Conservation (phyloP, 2,329 filamentous ascomycete genomes). For the Monilinia polystroma region DNA sequence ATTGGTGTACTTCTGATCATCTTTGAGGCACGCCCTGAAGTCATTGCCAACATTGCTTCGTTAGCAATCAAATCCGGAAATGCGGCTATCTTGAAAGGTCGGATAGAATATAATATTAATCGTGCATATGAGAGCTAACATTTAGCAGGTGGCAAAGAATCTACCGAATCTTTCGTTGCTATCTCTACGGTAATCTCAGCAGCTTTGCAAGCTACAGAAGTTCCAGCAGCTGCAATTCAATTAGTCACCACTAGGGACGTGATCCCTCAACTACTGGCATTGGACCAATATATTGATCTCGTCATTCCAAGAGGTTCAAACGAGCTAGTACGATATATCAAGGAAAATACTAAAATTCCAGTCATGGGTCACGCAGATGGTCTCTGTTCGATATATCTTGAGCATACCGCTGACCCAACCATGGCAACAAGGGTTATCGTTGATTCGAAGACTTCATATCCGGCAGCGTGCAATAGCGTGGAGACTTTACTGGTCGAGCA, state of each 20-base stretch:
- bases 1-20: constrained; percentile 98
- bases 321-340: constrained; percentile 64
- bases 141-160: constrained; percentile 80
- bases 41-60: constrained; percentile 96
- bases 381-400: constrained; percentile 83
- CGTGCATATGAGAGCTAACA: constrained; percentile 5
- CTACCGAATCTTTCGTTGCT: constrained; percentile 87
- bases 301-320: constrained; percentile 73
- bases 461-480: constrained; percentile 91
- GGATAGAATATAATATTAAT: neutral
- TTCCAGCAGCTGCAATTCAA: constrained; percentile 86
- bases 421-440: constrained; percentile 76
- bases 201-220: constrained; percentile 68
- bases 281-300: constrained; percentile 87
- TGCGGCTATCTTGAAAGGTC: constrained; percentile 89
- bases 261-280: constrained; percentile 80
- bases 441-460: constrained; percentile 92
- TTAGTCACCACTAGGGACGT: constrained; percentile 91
- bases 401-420: constrained; percentile 69
- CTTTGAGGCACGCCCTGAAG: constrained; percentile 95
- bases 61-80: constrained; percentile 97
- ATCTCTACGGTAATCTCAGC: constrained; percentile 83
- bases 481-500: constrained; percentile 88
- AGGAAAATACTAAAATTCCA: constrained; percentile 86
- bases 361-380: constrained; percentile 96